Conservation (phyloP, 192 early-diverging fungal species). For the Coemansia sp. region DNA sequence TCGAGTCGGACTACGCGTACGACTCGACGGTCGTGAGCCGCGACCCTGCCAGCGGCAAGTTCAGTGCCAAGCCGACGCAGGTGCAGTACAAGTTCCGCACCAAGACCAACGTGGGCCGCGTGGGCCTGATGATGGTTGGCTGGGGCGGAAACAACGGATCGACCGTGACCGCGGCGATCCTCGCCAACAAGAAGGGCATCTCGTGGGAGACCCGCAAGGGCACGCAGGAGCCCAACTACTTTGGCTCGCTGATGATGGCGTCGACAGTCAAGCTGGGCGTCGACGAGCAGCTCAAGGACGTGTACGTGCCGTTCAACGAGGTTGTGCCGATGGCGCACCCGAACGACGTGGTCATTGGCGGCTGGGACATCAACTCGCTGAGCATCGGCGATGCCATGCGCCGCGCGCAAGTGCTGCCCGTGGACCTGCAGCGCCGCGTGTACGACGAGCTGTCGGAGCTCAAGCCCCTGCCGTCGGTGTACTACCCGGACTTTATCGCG, state of each 20-base stretch:
- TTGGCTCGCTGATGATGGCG: constrained; percentile 93
- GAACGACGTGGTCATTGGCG: constrained; percentile 95
- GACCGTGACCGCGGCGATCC: constrained; percentile 93
- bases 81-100: constrained; percentile 90
- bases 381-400: constrained; percentile 92
- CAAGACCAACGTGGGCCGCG: constrained; percentile 63
- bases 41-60: constrained; percentile 60
- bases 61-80: constrained; percentile 81
- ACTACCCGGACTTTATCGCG: constrained; percentile 99
- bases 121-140: constrained; percentile 97
- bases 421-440: constrained; percentile 94
- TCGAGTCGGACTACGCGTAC: constrained; percentile 87
- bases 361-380: constrained; percentile 92
- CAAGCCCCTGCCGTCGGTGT: constrained; percentile 91
- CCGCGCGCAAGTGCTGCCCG: constrained; percentile 93
- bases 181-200: constrained; percentile 88
- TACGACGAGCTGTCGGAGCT: constrained; percentile 73
- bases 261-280: constrained; percentile 96
- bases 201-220: constrained; percentile 94
- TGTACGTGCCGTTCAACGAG: constrained; percentile 89
- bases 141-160: constrained; percentile 99
- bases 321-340: constrained; percentile 97
- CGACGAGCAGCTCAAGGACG: constrained; percentile 77
- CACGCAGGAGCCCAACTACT: constrained; percentile 92
- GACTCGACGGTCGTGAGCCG: constrained; percentile 80